Evolutionary conservation across 768 basidiomycete species (phyloP).

Genomic region (Xerocomellus dryophilus): DNA sequence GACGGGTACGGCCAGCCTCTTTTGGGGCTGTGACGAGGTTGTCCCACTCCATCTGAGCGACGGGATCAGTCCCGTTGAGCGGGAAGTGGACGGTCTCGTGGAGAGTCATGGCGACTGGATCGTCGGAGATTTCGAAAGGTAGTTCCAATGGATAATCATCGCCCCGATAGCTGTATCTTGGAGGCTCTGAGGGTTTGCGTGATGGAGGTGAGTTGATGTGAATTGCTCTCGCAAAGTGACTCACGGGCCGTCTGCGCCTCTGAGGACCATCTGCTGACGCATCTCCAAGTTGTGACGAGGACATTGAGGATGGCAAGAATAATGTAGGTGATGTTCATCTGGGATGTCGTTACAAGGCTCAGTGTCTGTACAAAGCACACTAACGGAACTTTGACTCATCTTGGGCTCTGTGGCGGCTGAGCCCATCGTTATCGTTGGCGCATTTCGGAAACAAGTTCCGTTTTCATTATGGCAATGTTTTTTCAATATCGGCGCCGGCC

Average conservation of each 20-base stretch:
- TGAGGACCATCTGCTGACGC: neutral
- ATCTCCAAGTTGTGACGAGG: neutral
- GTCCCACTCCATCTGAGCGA: conserved; percentile 10
- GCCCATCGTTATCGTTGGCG: neutral
- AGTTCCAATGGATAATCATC: conserved; percentile 10
- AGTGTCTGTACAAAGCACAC: neutral
- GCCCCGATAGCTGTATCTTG: conserved; percentile 10
- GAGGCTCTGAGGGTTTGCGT: neutral
- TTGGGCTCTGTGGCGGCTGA: neutral
- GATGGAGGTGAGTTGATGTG: neutral
- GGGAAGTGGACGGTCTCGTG: conserved; percentile 13
- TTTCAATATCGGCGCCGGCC: neutral
- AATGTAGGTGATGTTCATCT: conserved; percentile 1
- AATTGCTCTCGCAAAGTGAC: neutral
- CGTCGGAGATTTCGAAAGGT: neutral
- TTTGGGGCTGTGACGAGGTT: conserved; percentile 6
- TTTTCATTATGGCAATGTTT: neutral
- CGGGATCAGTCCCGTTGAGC: conserved; percentile 3
- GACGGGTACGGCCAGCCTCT: conserved; percentile 9
- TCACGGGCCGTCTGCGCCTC: neutral
- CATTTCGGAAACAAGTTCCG: neutral
- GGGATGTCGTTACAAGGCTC: neutral
- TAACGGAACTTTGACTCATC: neutral
- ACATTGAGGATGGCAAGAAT: neutral
- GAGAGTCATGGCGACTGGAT: conserved; percentile 12